Base-by-base conservation (phyloP, 2,329 filamentous ascomycete genomes). In the Chaetomiaceae sp. region DNA sequence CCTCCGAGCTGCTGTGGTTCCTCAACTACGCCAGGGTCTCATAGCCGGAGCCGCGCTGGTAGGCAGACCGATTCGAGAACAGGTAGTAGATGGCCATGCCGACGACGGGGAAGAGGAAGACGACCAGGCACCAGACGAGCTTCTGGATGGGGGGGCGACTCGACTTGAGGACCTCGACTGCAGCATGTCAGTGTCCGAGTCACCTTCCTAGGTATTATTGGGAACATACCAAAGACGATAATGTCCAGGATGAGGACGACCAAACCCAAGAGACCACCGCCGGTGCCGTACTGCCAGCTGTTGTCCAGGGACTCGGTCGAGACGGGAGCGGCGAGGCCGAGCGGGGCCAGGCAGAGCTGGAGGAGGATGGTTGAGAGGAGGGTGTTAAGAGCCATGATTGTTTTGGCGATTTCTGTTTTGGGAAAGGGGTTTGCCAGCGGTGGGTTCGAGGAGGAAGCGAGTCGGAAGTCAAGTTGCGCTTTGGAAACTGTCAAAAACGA, bases 91-190 rank as follows among this genome's bases (percentile, higher is more conserved):
- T 69, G 62, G 84, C 68, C 67, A 84, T 73, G 55, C 83, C 83
- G 59, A 80, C 65, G 45, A 86, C 71, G 4, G 83, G 83, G 71
- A 85, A 84, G 57, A 85, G 68, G 72, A 85, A 85, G 63, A 85
- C 80, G 39, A 83, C 71, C 1, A 85, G 71, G 45, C 75, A 79
- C 83, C 83, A 86, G 27, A 84, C 69, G 3, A 85, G 66, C 71
- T 86, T 86, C 68, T 77, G 71, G 19, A 70, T 66, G 19, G 76
- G 69, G 4, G 81, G 75, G 55, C 82, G 81, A 68, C 78, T 83
- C 37, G 82, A 85, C 68, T 84, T 80, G 53, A 85, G 70, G 59
- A 85, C 78, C 69, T 85, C 83, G 61, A 85, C 82, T 85, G 6
- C 17, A 6, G 59, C 19, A 58, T 27, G 15, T 61, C 27, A 63